These are phyloP conservation scores for Diaporthe citrichinensis DNA, from an alignment of 2,329 filamentous ascomycete genomes.

Conservation along the genomic window DNA sequence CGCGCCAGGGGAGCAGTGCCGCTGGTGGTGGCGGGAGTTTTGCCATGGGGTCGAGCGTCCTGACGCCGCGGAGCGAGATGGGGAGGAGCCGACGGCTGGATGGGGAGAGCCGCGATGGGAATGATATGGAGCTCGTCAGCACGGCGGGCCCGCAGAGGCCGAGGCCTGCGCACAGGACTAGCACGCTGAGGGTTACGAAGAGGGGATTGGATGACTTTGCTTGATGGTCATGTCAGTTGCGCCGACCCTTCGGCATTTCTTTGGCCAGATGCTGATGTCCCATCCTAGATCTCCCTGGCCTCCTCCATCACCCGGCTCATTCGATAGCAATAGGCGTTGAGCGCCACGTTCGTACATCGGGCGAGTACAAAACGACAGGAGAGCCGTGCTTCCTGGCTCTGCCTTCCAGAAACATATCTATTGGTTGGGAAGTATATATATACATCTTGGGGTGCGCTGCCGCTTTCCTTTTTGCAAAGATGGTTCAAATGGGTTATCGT, in stretches of 20 bases:
- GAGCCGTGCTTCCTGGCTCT: neutral
- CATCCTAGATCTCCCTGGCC: neutral
- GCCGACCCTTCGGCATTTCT: neutral
- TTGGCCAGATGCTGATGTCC: neutral
- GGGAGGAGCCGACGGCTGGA: constrained; percentile 37
- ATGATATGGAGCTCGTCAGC: constrained; percentile 36
- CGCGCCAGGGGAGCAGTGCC: constrained; percentile 2
- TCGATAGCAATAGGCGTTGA: neutral
- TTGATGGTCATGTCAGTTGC: neutral
- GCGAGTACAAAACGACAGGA: neutral
- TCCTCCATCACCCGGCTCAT: too few species aligned
- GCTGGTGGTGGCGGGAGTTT: constrained; percentile 25
- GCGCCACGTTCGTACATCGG: neutral
- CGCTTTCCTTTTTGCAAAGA: neutral
- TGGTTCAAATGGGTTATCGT: neutral
- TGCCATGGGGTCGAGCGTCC: constrained; percentile 27
- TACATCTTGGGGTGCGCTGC: neutral
- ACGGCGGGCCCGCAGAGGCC: constrained; percentile 26
- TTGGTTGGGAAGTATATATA: neutral
- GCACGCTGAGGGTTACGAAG: constrained; percentile 37
- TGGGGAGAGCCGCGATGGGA: constrained; percentile 24
- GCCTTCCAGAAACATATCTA: neutral
- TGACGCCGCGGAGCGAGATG: constrained; percentile 39
- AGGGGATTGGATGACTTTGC: constrained; percentile 32
- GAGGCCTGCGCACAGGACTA: constrained; percentile 20